Evolutionary conservation across 2,329 filamentous ascomycete genomes (phyloP).

Genomic region (Clarireedia hainanense): DNA sequence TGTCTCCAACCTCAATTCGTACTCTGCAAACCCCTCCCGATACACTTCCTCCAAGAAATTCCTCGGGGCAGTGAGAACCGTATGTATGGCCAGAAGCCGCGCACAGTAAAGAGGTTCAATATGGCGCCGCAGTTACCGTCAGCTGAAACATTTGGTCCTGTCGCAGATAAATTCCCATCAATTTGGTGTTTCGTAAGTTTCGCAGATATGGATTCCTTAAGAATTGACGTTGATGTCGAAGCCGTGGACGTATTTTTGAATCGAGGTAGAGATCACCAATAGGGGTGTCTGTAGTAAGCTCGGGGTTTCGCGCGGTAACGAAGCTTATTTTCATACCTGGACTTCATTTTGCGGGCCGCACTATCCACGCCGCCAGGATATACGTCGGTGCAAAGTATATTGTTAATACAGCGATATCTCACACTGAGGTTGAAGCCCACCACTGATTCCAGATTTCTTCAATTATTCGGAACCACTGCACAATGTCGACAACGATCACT

Average conservation of each 20-base stretch:
- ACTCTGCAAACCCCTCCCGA: conserved; percentile 23
- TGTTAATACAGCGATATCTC: neutral
- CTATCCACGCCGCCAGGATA: neutral
- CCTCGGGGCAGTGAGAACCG: conserved; percentile 22
- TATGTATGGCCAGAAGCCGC: conserved; percentile 10
- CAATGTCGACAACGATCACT: neutral
- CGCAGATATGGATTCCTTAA: conserved; percentile 2
- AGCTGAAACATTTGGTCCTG: conserved; percentile 12
- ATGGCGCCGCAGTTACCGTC: conserved; percentile 22
- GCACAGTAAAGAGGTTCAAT: neutral
- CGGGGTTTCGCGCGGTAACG: conserved; percentile 8
- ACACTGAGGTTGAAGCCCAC: neutral
- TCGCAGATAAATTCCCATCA: conserved; percentile 20
- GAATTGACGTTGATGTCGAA: conserved; percentile 9
- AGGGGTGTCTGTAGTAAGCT: conserved; percentile 11
- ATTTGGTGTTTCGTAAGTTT: conserved; percentile 9
- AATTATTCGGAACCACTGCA: neutral
- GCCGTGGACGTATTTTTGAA: conserved; percentile 8
- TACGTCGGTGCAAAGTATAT: neutral
- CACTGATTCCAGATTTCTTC: neutral
- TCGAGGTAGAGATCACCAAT: conserved; percentile 6
- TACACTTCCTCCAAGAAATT: conserved; percentile 4
- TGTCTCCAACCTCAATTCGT: conserved; percentile 4
- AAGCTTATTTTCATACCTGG: conserved; percentile 1
- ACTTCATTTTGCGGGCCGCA: neutral